A percentile compares a stretch with the other conserved stretches of the same genome.
phyloP scores from a whole-genome alignment of 2,329 filamentous ascomycete species.

The Zymoseptoria passerinii region DNA sequence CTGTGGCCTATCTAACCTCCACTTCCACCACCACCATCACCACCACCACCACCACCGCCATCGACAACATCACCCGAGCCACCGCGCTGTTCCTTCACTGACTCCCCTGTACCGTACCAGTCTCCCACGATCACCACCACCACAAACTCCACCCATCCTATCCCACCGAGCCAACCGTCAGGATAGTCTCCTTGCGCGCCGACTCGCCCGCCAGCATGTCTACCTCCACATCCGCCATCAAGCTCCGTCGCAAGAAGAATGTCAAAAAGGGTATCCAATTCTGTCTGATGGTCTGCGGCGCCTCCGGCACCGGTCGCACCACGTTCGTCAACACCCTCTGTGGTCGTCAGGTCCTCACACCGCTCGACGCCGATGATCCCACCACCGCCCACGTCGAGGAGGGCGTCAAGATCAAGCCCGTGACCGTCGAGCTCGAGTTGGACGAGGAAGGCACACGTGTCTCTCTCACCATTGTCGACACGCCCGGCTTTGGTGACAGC shows the following conservation, averaged over 20 bases:
- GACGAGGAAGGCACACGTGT: conserved; percentile 98
- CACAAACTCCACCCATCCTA: not conserved
- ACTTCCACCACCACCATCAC: too few species aligned
- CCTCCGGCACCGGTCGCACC: conserved; percentile 94
- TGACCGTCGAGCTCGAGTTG: conserved; percentile 92
- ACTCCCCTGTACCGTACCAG: not conserved
- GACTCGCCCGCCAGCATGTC: conserved; percentile 24
- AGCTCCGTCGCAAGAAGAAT: conserved; percentile 99
- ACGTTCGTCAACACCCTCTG: conserved; percentile 99
- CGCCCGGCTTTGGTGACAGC: conserved; percentile 95
- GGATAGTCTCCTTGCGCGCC: conserved; percentile 19
- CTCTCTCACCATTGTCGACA: conserved; percentile 96
- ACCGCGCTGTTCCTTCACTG: not conserved
- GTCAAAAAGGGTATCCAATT: conserved; percentile 99
- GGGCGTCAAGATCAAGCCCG: conserved; percentile 95
- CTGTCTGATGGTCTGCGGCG: conserved; percentile 99
- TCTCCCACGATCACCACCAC: not conserved
- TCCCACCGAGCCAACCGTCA: conserved; percentile 8
- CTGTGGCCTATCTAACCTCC: too few species aligned
- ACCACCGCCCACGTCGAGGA: conserved; percentile 85
- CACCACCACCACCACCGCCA: not conserved
- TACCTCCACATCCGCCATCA: conserved; percentile 46
- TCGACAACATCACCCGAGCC: not conserved
- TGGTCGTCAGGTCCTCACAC: conserved; percentile 80
- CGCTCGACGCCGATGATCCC: conserved; percentile 90